Base-by-base conservation (phyloP, 2,329 filamentous ascomycete genomes). In the Aspergillus ochraceus region DNA sequence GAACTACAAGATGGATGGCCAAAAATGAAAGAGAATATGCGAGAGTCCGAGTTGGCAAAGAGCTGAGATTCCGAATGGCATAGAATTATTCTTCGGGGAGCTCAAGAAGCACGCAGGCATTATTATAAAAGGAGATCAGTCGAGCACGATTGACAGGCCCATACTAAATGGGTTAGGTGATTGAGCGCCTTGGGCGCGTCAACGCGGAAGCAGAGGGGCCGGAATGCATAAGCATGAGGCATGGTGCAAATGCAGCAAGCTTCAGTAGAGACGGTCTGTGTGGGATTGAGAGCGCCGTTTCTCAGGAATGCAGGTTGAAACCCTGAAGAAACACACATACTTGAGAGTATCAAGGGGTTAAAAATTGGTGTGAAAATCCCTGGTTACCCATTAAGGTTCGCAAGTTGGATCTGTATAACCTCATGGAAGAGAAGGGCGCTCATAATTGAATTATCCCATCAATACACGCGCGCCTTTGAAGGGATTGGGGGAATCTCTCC, bases 171-270 rank as follows among this genome's bases (percentile, higher is more conserved):
- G 22, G 46, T 30, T 60, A 59, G 52, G 49, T 58, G 45, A 55
- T 53, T 22, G 49, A 55, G 20, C 17, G 47, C 39, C 52, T 55
- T 36, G n/a, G 60, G 60, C 66, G 66, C 66, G 66, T 66, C 63
- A 60, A 67, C 64, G 64, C 61, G 64, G 55, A 36, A 30, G 24
- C 26, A 52, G 56, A 54, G 56, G 63, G 61, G 55, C 57, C 59
- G 65, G 66, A 67, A 67, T 67, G 66, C 49, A 61, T 55, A 55
- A 58, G 47, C 36, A 55, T 29, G n/a, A 54, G 57, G 54, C 36
- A 50, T 52, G 55, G 55, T 32, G 29, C 36, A 53, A 47, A 52
- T 19, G 17, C 6, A 20, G n/a, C 49, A 46, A 32, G 24, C 12
- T 11, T 11, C 36, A 57, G 29, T n/a, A 32, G 19, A 52, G 22